Evolutionary conservation across 2,329 filamentous ascomycete genomes (phyloP).

Genomic region (Chaetomium olivaceum): DNA sequence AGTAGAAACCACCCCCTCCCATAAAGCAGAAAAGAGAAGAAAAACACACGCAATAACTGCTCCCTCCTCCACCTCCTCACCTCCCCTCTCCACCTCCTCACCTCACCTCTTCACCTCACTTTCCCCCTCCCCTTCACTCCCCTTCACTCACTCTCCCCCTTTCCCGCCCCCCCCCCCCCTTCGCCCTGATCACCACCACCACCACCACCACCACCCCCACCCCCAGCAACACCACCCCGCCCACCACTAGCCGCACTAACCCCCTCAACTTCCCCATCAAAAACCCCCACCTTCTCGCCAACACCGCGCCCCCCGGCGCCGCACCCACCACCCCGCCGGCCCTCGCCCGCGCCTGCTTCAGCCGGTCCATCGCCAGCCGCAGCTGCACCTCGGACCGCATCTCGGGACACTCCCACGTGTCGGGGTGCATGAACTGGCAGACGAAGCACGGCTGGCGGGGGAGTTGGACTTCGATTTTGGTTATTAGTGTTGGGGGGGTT

Average conservation of each 20-base stretch:
- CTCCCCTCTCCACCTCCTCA: no score
- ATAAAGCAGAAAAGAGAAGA: no score
- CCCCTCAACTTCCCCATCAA: constrained; percentile 19
- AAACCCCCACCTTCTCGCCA: constrained; percentile 6
- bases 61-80: no score
- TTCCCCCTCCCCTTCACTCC: no score
- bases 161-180: background rate
- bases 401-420: constrained; percentile 31
- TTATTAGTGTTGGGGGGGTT: background rate
- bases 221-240: background rate
- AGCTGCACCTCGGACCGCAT: constrained; percentile 24
- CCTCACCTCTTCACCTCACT: no score
- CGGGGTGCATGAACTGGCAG: constrained; percentile 28
- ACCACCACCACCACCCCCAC: no score
- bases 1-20: no score
- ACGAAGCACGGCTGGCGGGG: constrained; percentile 24
- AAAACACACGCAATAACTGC: no score
- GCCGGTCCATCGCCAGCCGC: constrained; percentile 29
- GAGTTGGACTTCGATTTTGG: background rate
- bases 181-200: background rate
- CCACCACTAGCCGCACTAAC: background rate
- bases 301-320: background rate
- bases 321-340: background rate
- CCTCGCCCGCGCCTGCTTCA: constrained; percentile 8
- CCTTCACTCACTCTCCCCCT: no score